Base-by-base conservation (phyloP, 495 filamentous ascomycete genomes). In the Neurospora terricola region DNA sequence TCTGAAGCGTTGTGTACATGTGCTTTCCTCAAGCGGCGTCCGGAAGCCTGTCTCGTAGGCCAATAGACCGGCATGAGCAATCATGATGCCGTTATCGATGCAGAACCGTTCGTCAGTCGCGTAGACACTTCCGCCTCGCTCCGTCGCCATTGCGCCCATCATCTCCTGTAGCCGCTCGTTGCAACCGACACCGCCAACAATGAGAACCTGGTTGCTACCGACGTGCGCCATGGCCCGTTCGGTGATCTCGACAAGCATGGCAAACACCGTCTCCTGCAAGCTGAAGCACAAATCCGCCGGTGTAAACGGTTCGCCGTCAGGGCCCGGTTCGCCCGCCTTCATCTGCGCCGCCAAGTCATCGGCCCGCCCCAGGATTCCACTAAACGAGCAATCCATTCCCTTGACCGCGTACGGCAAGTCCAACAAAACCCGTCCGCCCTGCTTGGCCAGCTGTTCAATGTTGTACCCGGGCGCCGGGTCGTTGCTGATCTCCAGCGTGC, bases 31-130 rank as follows among this genome's bases (percentile, higher is more conserved):
- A 14, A 98, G 77, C 4, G 86, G 83, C 18, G 93, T 97, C 69
- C 80, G 83, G 78, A 93, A 92, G 7, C 96, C 96, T 0, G 89
- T 92, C 81, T 87, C 83, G 78, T 91, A 97, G 9, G 93, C 94
- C 74, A 97, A 79, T 77, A 99, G 82, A 36, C 96, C 96, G 11
- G 96, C 96, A 83, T 99, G 96, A 14, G 96, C 96, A 84, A 99
- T 99, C 96, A 99, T 99, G 73, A 99, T 98, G 59, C 96, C 96
- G 78, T 99, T 99, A 83, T 99, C 96, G 75, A 99, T 99, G 78
- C 96, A 98, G 82, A 97, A 98, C 66, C 96, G 88, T 83, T 98
- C 94, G 81, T 98, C 95, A 1, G 95, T 99, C 10, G 94, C 94
- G 84, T 91, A 98, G 23, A 98, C 92, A 80, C 88, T 93, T 0